Evolutionary conservation across 306 rosid genomes (phyloP), one percentile per base, ranked within the genome.

Genomic region (Castanopsis chinensis): DNA sequence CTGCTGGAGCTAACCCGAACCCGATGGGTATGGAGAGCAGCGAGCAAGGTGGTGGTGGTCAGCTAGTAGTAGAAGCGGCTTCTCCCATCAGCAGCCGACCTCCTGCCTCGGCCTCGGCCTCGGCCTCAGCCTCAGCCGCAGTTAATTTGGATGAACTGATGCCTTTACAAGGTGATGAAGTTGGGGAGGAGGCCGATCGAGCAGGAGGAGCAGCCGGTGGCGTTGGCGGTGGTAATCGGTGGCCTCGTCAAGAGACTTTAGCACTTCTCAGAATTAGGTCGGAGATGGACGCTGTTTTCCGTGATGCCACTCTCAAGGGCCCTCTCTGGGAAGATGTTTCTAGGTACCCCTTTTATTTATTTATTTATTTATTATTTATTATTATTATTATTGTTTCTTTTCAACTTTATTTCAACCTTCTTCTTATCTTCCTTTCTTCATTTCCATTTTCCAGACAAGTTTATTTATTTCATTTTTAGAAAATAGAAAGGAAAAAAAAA

Each of bases 321-420:
- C 90, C 90, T 6, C 80, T 87, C 4, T 87, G 90, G 90, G 90
- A 87, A 69, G 85, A 82, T 14, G 85, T 87, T 10, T 87, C 90
- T 81, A 84, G 88, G 90, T 87, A 55, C 43, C 18, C 27, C 2
- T 10, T 49, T 27, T 20, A 28, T 13, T 14, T 11, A 0, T 43
- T 14, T 11, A 0, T 43, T 1, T 13, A 5, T 64, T 41, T 41
- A 2, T 7, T 37, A 0, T 7, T 35, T 6, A 0, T 32, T 6
- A 6, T 37, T 37, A 6, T 35, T 35, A 35, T 35, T 41, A 41
- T 41, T 37, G 7, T 6, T 41, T 5, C 51, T 13, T 65, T 5
- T 49, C 8, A 7, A 17, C 17, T 28, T 32, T 35, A 17, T 18
- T 32, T 33, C 52, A 67, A 32, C 51, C 51, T 14, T 52, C 43